Base-by-base conservation (phyloP, 2,329 filamentous ascomycete genomes). In the Huntiella omanensis region DNA sequence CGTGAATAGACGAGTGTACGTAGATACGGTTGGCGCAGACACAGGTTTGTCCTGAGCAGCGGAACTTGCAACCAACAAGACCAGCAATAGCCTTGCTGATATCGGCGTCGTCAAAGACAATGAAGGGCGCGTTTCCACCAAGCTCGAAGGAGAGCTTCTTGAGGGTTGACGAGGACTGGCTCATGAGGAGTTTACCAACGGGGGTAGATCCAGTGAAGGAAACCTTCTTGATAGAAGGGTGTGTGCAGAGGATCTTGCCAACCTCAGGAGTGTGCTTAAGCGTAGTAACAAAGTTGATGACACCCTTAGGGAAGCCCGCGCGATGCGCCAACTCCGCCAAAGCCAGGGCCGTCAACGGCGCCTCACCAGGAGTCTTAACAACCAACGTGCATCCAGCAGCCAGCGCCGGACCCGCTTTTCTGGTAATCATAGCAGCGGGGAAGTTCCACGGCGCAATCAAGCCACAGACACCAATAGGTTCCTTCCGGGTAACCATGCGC, bases 321-420 rank as follows among this genome's bases (percentile, higher is more conserved):
- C 86, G 77, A 55, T 81, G 73, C 5, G 79, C 83, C 37, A 94
- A 71, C 61, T 93, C 86, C 2, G 83, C 83, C 22, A 94, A 62
- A 2, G 87, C 87, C 40, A 92, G 77, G 1, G 84, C 76, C 16
- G 85, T 92, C 58, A 88, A 85, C 0, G 87, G 87, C 3, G 87
- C 93, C 65, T 94, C 87, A 34, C 80, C 79, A 1, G 87, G 85
- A 33, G 84, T 80, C 63, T 95, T 95, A 52, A 77, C 77, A 1
- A 95, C 85, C 70, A 83, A 73, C 3, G 78, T 82, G 59, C 80
- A 83, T 33, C 80, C 80, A 22, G 79, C 78, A 33, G 80, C 80
- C 36, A 84, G 64, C 12, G 71, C 73, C 6, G 73, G 62, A 3
- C 61, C 64, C 28, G 61, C 59, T 50, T 68, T 67, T 22, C 65